Evolutionary conservation across 1,284 basidiomycete species (phyloP).

Genomic region (Fistulina hepatica): DNA sequence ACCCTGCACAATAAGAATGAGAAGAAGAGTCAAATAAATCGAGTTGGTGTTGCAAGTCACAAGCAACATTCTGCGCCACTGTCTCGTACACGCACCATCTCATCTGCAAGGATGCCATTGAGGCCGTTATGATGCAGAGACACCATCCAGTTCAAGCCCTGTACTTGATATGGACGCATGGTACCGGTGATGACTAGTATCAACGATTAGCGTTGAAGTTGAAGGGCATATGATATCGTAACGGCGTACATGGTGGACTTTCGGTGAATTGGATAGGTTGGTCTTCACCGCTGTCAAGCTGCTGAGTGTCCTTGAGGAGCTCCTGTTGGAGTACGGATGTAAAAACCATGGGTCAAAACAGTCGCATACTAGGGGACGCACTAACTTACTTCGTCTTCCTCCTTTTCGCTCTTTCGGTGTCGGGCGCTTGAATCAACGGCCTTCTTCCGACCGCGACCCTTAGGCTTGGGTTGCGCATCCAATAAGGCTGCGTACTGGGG

Average conservation of each 20-base stretch:
- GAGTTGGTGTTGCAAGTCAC: no score
- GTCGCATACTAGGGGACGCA: no score
- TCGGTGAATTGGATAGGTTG: slow-evolving; percentile 89
- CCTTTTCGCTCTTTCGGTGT: slow-evolving; percentile 94
- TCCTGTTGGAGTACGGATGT: no score
- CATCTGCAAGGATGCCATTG: slow-evolving; percentile 89
- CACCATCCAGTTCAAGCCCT: slow-evolving; percentile 97
- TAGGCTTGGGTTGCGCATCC: slow-evolving; percentile 73
- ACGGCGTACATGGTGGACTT: slow-evolving; percentile 66
- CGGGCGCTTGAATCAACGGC: slow-evolving; percentile 69
- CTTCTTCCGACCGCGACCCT: slow-evolving; percentile 74
- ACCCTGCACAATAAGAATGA: slow-evolving; percentile 71
- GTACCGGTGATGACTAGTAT: slow-evolving; percentile 70
- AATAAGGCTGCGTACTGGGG: slow-evolving; percentile 89
- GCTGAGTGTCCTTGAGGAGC: slow-evolving; percentile 77
- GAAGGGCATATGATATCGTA: slow-evolving; percentile 4
- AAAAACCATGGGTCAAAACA: no score
- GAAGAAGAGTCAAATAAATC: slow-evolving; percentile 5
- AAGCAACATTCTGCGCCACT: not conserved
- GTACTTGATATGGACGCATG: slow-evolving; percentile 93
- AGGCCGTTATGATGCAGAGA: slow-evolving; percentile 87
- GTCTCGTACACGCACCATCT: slow-evolving; percentile 56
- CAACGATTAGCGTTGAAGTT: slow-evolving; percentile 5
- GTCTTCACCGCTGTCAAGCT: slow-evolving; percentile 71
- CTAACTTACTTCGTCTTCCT: slow-evolving; percentile 99